Conservation (phyloP, 176 grass and related monocot genomes). For the Oryza brachyantha region DNA sequence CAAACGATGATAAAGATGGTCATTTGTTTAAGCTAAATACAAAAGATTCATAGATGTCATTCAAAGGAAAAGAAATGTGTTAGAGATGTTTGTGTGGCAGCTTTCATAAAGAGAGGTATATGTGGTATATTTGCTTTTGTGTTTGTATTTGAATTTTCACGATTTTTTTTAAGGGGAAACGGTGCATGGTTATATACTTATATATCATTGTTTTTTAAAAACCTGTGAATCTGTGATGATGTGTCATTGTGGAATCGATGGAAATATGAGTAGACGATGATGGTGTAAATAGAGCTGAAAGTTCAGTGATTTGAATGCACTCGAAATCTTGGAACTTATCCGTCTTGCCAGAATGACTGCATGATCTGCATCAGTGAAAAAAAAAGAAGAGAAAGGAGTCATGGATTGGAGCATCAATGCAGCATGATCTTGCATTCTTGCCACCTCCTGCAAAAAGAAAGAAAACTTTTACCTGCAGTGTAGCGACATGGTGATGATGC, state of each 20-base stretch:
- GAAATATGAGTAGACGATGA: neutral
- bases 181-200: no score
- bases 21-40: neutral
- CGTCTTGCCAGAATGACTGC: neutral
- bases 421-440: no score
- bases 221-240: no score
- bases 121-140: neutral
- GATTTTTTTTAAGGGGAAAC: neutral
- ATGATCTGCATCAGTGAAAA: no score
- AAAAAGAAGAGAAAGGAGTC: no score
- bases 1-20: neutral
- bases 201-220: no score
- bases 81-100: neutral
- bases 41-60: neutral
- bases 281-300: neutral
- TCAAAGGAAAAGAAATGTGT: neutral
- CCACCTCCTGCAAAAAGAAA: neutral
- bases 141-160: conserved; percentile 12
- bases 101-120: neutral
- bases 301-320: neutral
- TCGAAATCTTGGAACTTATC: neutral
- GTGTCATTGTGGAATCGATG: neutral
- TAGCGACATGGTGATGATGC: no score
- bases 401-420: no score
- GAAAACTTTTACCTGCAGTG: neutral